A percentile compares a stretch with the other conserved stretches of the same genome.
These are phyloP conservation scores for Chytriomyces sp. DNA, from an alignment of 192 early-diverging fungal genomes.

Conservation along the genomic window DNA sequence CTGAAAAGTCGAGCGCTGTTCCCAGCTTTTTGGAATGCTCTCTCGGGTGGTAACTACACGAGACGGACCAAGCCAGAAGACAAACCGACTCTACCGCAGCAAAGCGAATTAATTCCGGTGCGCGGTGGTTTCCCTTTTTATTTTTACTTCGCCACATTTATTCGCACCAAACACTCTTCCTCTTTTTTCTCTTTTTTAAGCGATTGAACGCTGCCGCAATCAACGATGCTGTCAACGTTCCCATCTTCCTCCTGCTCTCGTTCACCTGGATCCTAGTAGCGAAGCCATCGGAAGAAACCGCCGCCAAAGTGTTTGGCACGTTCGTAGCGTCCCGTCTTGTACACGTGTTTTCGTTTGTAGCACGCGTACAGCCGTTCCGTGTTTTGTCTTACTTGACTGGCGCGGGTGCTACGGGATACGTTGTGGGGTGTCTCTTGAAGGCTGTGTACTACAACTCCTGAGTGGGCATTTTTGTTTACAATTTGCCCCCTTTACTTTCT, in stretches of 20 bases:
- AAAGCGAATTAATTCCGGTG: no score
- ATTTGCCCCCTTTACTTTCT: no score
- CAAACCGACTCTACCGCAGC: no score
- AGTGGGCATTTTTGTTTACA: no score
- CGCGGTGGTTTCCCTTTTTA: no score
- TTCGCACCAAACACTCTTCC: neutral
- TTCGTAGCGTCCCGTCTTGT: constrained; percentile 8
- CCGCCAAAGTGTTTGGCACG: neutral
- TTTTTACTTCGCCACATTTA: neutral
- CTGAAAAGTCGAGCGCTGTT: neutral
- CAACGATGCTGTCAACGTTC: constrained; percentile 16
- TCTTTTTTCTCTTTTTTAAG: neutral
- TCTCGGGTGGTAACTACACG: neutral
- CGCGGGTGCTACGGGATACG: neutral
- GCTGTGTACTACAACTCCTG: no score
- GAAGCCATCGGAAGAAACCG: neutral
- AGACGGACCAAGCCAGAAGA: neutral
- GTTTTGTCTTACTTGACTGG: neutral
- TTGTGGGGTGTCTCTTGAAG: no score
- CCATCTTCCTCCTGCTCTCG: constrained; percentile 18
- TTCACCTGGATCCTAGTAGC: constrained; percentile 7
- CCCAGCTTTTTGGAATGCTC: neutral
- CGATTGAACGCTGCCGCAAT: neutral
- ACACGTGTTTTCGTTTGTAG: constrained; percentile 12
- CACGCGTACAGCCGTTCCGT: constrained; percentile 17